A percentile compares a stretch with the other conserved stretches of the same genome.
These are phyloP conservation scores for Mortierella claussenii DNA, from an alignment of 192 early-diverging fungal genomes.

Conservation along the genomic window DNA sequence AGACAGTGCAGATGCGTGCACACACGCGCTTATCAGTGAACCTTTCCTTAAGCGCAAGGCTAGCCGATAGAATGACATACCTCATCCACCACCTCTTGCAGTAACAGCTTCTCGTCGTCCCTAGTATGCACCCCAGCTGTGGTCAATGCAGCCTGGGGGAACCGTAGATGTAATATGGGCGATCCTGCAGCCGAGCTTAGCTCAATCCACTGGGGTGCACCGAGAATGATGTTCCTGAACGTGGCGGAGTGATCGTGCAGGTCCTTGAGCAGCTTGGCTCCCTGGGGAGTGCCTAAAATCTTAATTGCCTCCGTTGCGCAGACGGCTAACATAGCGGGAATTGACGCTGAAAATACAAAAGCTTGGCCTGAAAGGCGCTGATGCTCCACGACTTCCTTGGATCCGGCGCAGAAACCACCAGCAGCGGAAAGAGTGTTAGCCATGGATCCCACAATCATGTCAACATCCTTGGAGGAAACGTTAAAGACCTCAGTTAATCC, in stretches of 20 bases:
- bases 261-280: conserved; percentile 58
- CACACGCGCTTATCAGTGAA: not conserved
- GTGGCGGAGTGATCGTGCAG: conserved; percentile 72
- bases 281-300: conserved; percentile 56
- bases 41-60: not conserved
- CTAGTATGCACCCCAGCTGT: conserved; percentile 39
- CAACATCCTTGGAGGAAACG: conserved; percentile 78
- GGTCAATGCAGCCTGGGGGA: conserved; percentile 52
- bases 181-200: conserved; percentile 61
- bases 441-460: conserved; percentile 90
- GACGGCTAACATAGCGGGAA: conserved; percentile 94
- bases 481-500: conserved; percentile 88
- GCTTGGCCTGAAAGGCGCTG: conserved; percentile 87
- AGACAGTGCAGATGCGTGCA: not conserved
- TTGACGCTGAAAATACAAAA: conserved; percentile 93
- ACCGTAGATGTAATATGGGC: conserved; percentile 81
- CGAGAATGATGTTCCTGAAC: conserved; percentile 67
- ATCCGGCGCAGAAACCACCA: conserved; percentile 93
- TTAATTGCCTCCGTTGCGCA: conserved; percentile 84
- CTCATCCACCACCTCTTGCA: conserved; percentile 87
- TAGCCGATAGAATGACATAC: not conserved
- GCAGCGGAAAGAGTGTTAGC: conserved; percentile 80
- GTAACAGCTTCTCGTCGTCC: conserved; percentile 78
- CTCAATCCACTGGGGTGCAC: conserved; percentile 60
- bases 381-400: conserved; percentile 88